Evolutionary conservation across 768 basidiomycete species (phyloP), one percentile per base, ranked within the genome.

Genomic region (Harrya chromipes): DNA sequence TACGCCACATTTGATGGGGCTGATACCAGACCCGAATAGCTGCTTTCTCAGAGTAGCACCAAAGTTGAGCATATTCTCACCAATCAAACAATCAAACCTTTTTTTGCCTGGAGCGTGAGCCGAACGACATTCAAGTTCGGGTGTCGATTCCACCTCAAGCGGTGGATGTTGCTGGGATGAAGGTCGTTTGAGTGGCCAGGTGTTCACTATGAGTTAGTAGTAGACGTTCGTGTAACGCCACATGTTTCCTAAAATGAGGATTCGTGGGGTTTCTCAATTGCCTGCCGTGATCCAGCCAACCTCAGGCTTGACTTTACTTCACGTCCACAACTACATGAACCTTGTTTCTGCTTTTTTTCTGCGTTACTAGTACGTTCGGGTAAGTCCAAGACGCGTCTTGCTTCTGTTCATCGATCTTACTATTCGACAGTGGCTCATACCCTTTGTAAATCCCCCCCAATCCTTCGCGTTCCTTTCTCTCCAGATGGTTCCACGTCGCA

Each of bases 401-500:
- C 34, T n/a, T 5, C 5, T 20, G 6, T 23, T 13, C 21, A 3
- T 27, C 45, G 38, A 55, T 53, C 49, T 42, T 21, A 41, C 24
- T 23, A 12, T 46, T 45, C 8, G 2, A 1, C 17, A 26, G 9
- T 41, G 1, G 16, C 7, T 41, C 8, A 34, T 29, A 17, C 31
- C 24, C 50, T 20, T 19, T 43, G 53, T 52, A 52, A 27, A 43
- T 42, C 39, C 21, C 12, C 34, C 29, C n/a, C 26, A 40, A 47
- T 43, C 48, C 35, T 45, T 41, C 47, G 38, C 59, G 49, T 53
- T 51, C 55, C 51, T 49, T 54, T 43, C 7, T 40, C 39, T 33
- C 27, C 48, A 39, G 26, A 83, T 82, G 81, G 70, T 75, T 44
- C 80, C 75, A 57, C 74, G 76, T 69, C 79, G 80, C 47, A 71